These are phyloP conservation scores for Eimeria zaria DNA, from an alignment of 169 alveolate species.

Conservation along the genomic window DNA sequence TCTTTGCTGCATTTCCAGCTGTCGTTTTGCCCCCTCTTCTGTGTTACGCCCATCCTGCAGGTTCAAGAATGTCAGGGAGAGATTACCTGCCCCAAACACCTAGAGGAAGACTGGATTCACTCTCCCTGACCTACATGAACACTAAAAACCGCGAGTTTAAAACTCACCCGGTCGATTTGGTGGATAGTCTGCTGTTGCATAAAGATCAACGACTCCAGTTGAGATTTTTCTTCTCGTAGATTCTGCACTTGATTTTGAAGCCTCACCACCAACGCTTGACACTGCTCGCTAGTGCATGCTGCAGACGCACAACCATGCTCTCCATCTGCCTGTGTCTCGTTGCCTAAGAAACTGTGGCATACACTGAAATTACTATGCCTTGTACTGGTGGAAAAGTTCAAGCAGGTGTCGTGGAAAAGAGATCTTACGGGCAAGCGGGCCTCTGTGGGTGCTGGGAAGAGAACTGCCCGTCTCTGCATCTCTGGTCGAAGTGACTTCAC, in stretches of 20 bases:
- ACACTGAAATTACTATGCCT: neutral
- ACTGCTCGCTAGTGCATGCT: constrained; percentile 72
- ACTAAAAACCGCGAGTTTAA: neutral
- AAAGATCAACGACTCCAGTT: constrained; percentile 62
- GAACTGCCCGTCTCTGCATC: constrained; percentile 22
- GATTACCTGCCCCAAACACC: neutral
- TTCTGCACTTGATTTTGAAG: constrained; percentile 76
- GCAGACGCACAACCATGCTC: neutral
- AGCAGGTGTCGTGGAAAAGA: neutral
- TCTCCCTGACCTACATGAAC: neutral
- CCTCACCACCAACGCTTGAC: constrained; percentile 61
- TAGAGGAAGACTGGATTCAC: neutral
- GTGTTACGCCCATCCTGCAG: constrained; percentile 70
- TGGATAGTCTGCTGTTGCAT: constrained; percentile 79
- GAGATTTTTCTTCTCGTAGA: constrained; percentile 75
- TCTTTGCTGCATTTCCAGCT: constrained; percentile 43
- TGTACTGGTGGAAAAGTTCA: neutral
- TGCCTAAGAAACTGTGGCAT: neutral
- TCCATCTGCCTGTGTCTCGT: neutral
- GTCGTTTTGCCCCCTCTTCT: constrained; percentile 51
- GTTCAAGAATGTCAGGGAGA: neutral
- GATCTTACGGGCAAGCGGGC: constrained; percentile 45
- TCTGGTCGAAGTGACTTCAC: neutral
- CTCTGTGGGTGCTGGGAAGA: constrained; percentile 73
- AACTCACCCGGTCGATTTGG: constrained; percentile 71